Base-by-base conservation (phyloP, 768 basidiomycete genomes). In the Ramaria rubella region DNA sequence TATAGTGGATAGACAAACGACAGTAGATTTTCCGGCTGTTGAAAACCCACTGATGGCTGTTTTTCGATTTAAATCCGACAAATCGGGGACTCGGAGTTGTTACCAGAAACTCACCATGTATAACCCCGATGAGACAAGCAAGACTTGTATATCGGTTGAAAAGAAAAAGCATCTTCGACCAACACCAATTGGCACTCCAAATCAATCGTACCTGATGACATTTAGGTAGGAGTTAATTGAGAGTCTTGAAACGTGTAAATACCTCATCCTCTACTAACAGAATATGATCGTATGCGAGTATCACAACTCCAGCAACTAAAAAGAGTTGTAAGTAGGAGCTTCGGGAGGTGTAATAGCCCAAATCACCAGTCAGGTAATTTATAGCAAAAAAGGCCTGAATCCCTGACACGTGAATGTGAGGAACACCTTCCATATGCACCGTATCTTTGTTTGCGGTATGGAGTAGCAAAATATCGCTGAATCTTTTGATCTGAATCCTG, bases 201-300 rank as follows among this genome's bases (percentile, higher is more conserved):
- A 78, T 67, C 48, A 72, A 66, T 36, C 65, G 57, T 26, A 29
- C 14, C 24, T 56, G 24, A n/a, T 7, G 17, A 42, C 40, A 42
- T n/a, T 7, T 17, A 23, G 21, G n/a, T 19, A 42, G 23, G 17
- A 42, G 17, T 19, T 30, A 48, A 8, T n/a, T n/a, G n/a, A n/a
- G n/a, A 48, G 21, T 19, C 8, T 45, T 26, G 21, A 26, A 48
- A 2, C 8, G 5, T 30, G 24, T 8, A 2, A 11, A 29, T 27
- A 77, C 66, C 59, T 78, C 77, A 30, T 75, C 71, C 6, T 61
- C 59, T 24, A 78, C 64, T 3, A 75, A 70, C 30, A 78, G 58
- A 26, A 70, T 23, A 52, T 78, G 75, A 59, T 79, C 74, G 57
- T 76, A 78, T 6, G 77, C 45, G 4, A 77, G 58, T 9, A 71